Evolutionary conservation across 345 rosid species (phyloP).

Genomic region (Isatis tinctoria): DNA sequence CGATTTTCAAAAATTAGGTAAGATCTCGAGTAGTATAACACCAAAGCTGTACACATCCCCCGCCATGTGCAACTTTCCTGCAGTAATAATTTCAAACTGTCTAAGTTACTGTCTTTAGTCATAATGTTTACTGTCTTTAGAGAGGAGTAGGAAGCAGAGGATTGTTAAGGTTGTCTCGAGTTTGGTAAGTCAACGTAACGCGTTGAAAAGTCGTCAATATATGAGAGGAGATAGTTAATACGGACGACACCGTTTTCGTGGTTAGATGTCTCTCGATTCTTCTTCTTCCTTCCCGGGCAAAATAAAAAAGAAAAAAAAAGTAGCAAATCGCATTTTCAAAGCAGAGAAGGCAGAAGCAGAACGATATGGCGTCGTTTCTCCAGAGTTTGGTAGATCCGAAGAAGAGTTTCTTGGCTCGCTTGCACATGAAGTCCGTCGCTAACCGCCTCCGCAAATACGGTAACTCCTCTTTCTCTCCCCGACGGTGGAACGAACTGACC

Average conservation of each 20-base stretch:
- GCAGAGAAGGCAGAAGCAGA: background rate
- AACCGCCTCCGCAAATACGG: conserved; percentile 72
- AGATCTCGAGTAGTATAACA: background rate
- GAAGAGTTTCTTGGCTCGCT: conserved; percentile 67
- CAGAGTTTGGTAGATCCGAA: conserved; percentile 55
- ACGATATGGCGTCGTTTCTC: conserved; percentile 47
- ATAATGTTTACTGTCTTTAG: background rate
- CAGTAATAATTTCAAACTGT: background rate
- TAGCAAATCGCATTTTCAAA: background rate
- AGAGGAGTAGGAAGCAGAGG: background rate
- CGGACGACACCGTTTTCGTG: background rate
- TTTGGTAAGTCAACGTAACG: background rate
- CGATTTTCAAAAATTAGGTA: background rate
- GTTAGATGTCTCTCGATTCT: background rate
- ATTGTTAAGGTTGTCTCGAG: background rate
- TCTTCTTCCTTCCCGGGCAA: conserved; percentile 13
- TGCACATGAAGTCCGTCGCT: conserved; percentile 68
- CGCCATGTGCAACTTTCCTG: background rate
- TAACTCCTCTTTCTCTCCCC: background rate
- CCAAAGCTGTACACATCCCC: conserved; percentile 12
- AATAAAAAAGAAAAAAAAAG: background rate
- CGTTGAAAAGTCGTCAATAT: too few species aligned
- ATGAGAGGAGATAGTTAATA: background rate
- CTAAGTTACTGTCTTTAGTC: background rate
- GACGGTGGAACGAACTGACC: background rate